A percentile compares a stretch with the other conserved stretches of the same genome.
phyloP scores from a whole-genome alignment of 495 filamentous ascomycete species.

The Neurospora terricola region DNA sequence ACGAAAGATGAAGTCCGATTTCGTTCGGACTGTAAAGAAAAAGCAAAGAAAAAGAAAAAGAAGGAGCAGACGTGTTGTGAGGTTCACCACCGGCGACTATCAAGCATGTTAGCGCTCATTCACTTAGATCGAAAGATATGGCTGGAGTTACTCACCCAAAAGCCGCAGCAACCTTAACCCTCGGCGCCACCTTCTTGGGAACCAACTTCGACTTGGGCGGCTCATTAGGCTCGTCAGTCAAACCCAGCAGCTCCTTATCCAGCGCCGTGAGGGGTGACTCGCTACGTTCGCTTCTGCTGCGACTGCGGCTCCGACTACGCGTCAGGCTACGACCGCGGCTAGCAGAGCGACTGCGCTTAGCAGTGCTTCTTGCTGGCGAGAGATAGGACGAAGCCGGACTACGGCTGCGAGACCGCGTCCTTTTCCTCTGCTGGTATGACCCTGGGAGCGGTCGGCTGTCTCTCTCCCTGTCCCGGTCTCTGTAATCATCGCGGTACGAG shows the following conservation, averaged over 20 bases:
- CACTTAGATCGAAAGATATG: background rate
- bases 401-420: background rate
- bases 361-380: background rate
- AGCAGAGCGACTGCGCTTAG: background rate
- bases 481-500: conserved; percentile 8
- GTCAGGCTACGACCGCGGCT: background rate
- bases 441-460: conserved; percentile 5
- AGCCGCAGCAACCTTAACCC: conserved; percentile 18
- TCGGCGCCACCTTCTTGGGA: conserved; percentile 5
- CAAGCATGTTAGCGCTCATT: background rate
- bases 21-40: background rate
- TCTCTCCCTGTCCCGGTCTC: conserved; percentile 5
- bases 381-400: background rate
- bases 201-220: background rate
- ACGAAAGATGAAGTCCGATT: background rate
- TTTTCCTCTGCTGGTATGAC: conserved; percentile 2
- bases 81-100: background rate
- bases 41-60: background rate
- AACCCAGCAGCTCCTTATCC: conserved; percentile 16
- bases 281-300: conserved; percentile 7
- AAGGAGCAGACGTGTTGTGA: background rate
- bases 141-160: conserved; percentile 12
- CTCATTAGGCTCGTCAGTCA: conserved; percentile 8
- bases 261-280: conserved; percentile 16
- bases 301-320: conserved; percentile 1